These are phyloP conservation scores for Moesziomyces sp. DNA, from an alignment of 1,284 basidiomycete species.

Conservation along the genomic window DNA sequence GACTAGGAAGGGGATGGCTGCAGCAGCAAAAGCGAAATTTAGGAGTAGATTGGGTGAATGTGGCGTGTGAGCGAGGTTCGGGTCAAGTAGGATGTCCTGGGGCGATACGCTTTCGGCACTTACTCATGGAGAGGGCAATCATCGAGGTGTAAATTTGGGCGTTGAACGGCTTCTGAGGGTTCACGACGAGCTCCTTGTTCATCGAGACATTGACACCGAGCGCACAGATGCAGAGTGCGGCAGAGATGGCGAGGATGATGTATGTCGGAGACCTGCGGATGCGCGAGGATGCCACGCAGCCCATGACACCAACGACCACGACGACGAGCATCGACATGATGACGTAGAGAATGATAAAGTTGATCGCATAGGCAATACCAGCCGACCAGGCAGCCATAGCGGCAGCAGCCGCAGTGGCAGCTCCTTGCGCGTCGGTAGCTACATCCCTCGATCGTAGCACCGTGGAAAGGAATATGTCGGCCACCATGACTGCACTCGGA, in stretches of 20 bases:
- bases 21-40: not conserved
- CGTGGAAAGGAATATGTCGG: not conserved
- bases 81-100: not conserved
- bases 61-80: not conserved
- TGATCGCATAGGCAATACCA: conserved; percentile 38
- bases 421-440: conserved; percentile 12
- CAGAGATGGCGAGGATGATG: conserved; percentile 9
- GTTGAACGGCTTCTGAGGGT: conserved; percentile 17
- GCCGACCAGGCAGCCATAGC: conserved; percentile 35
- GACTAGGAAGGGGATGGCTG: conserved; percentile 29
- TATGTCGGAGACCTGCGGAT: conserved; percentile 23
- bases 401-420: conserved; percentile 17
- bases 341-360: conserved; percentile 30
- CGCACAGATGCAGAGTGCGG: conserved; percentile 14
- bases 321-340: conserved; percentile 19
- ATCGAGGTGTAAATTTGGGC: conserved; percentile 18
- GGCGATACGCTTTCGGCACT: not conserved
- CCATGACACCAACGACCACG: conserved; percentile 23
- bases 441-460: not conserved
- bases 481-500: not conserved
- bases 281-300: conserved; percentile 14
- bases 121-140: conserved; percentile 20
- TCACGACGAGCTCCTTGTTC: conserved; percentile 24
- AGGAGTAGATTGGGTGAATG: too few relatives aligned
- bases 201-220: conserved; percentile 16